Base-by-base conservation (phyloP, 2,329 filamentous ascomycete species). In the Kalmusia sp. region DNA sequence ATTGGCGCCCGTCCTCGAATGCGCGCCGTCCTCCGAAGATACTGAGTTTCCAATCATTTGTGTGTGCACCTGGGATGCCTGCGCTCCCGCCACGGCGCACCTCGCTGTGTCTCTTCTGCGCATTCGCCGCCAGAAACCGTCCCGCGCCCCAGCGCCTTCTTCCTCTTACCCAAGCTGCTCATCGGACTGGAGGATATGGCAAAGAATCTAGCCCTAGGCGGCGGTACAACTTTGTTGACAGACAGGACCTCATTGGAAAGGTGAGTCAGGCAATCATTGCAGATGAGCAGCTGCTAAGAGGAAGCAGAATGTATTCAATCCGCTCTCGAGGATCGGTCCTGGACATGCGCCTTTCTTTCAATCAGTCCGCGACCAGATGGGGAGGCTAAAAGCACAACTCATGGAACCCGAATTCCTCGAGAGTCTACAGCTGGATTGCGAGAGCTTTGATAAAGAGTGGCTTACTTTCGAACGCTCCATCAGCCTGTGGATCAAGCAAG, bases 61-160 rank as follows among this genome's bases (percentile, higher is more conserved):
- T 19, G 6, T 19, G 24, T 19, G 19, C 39, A 24, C 39, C 51
- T 58, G 59, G 58, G 45, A 73, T 74, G 71, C 64, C 61, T 61
- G 54, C 56, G 19, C 55, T 60, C 55, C 52, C 64, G 21, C 49
- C 61, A 34, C 70, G 61, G 59, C 68, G 64, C 51, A 59, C 62
- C 24, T 64, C 68, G 63, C 62, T 68, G 59, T 79, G 77, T 71
- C 67, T 77, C 40, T 70, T 75, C 58, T 78, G 77, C 69, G 65
- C 71, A 47, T 69, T 72, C 54, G 68, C 71, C 35, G 62, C 63
- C 37, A 67, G 61, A 49, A 51, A 60, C 40, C 55, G 53, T 21
- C 46, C 52, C 43, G 59, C 46, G 39, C 43, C 61, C 7, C 59
- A 61, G 57, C 65, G 63, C 69, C 57, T 72, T 52, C 55, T 73